Evolutionary conservation across 768 basidiomycete species (phyloP), one percentile per base, ranked within the genome.

Genomic region (Mrakia gelida): DNA sequence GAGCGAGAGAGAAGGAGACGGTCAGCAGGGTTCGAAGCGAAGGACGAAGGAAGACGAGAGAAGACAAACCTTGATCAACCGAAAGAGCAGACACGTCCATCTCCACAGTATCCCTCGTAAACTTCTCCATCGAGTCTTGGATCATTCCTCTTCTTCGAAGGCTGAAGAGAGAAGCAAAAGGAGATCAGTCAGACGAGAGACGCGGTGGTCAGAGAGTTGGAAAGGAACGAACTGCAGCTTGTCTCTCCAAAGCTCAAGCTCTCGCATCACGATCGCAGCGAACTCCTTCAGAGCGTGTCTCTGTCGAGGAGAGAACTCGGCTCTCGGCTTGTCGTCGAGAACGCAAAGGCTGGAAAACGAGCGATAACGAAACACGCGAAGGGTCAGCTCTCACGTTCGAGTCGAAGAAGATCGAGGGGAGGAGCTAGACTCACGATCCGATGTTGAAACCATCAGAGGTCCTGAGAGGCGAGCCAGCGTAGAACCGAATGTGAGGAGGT

Each of bases 101-200:
- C 83, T 96, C 95, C 34, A 98, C 88, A 81, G 93, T 95, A 84
- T 98, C 95, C 30, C 95, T 89, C 73, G 92, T 95, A 83, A 98
- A 97, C 80, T 92, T 89, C 83, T 98, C 95, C 95, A 98, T 96
- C 89, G 95, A 96, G 79, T 87, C 93, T 81, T 98, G 95, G 43
- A 97, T 96, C 65, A 91, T 90, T 81, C 95, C 95, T 67, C 95
- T 89, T 80, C 95, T 91, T 52, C 93, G 88, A 23, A 96, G 86
- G 85, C 67, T 70, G 26, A 0, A 2, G 18, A 41, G 34, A 1
- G 26, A 38, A 70, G 34, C 7, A 34, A 32, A 21, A 32, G 65
- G 3, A 67, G 65, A 32, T 67, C 65, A 67, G 65, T 30, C 34
- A 6, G 15, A 5, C 4, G 15, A 32, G 18, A 13, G 32, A 67